Percentiles rank a stretch among this genome's conserved stretches.
These are phyloP conservation scores for Buxus sempervirens DNA, from an alignment of 164 flowering plant species.

Conservation along the genomic window DNA sequence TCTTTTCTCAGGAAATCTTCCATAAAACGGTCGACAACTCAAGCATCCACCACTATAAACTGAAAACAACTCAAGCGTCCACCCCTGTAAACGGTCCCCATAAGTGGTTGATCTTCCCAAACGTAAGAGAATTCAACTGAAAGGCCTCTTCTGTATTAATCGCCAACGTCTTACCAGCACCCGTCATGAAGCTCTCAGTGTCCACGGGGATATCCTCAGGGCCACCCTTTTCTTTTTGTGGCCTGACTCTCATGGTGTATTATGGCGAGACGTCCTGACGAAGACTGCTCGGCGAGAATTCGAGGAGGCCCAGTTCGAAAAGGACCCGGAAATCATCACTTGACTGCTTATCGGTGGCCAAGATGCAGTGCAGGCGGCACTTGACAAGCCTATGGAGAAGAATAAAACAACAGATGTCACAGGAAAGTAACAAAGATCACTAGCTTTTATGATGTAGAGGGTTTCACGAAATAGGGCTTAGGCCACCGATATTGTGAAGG, in stretches of 20 bases:
- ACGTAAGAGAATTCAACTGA: no score
- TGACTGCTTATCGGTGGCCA: slow-evolving; percentile 64
- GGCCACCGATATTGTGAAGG: slow-evolving; percentile 22
- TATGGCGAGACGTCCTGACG: slow-evolving; percentile 70
- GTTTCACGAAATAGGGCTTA: no score
- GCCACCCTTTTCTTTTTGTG: slow-evolving; percentile 72
- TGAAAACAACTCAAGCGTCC: no score
- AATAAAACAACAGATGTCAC: slow-evolving; percentile 58
- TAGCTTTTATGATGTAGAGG: no score
- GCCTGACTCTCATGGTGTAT: slow-evolving; percentile 51
- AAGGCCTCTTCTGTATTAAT: no score
- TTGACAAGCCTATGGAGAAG: slow-evolving; percentile 75
- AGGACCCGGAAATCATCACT: slow-evolving; percentile 64
- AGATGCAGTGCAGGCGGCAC: slow-evolving; percentile 64
- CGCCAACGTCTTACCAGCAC: slow-evolving; percentile 63
- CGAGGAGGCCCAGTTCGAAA: slow-evolving; percentile 68
- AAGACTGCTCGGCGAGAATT: slow-evolving; percentile 75
- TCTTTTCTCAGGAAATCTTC: no score
- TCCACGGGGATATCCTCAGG: slow-evolving; percentile 65
- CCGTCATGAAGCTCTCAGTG: slow-evolving; percentile 62
- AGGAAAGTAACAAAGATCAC: no score
- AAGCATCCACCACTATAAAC: no score
- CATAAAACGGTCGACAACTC: no score
- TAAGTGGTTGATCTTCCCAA: no score
- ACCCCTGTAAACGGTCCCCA: no score